phyloP scores from a whole-genome alignment of 805 yeast genomes.

The Barnettozyma salicaria region DNA sequence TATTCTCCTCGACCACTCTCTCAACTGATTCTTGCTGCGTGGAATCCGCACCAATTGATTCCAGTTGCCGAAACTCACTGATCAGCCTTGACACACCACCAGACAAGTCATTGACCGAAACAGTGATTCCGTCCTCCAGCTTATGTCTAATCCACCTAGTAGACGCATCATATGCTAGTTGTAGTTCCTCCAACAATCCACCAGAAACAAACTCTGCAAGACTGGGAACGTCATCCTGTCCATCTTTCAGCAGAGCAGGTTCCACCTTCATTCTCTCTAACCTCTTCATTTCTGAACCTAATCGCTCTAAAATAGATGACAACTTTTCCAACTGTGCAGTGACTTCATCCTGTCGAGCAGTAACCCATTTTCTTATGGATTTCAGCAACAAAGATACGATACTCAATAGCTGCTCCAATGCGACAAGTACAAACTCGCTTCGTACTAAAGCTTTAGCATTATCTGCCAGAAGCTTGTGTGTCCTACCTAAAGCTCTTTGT shows the following conservation, averaged over 20 bases:
- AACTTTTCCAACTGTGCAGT: conserved; percentile 22
- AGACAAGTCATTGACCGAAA: conserved; percentile 18
- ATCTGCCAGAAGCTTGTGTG: no score
- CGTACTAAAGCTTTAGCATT: no score
- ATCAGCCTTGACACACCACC: background rate
- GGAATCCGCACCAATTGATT: conserved; percentile 31
- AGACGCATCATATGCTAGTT: conserved; percentile 12
- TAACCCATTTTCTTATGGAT: conserved; percentile 28
- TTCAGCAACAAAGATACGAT: conserved; percentile 31
- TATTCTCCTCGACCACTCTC: conserved; percentile 34
- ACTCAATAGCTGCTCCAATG: conserved; percentile 43
- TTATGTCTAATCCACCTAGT: conserved; percentile 11
- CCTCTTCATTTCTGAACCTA: conserved; percentile 29
- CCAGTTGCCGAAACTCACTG: conserved; percentile 19
- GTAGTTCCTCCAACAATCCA: conserved; percentile 29
- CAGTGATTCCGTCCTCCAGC: conserved; percentile 27
- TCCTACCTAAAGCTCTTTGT: no score
- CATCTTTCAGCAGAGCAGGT: conserved; percentile 11
- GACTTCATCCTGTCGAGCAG: conserved; percentile 22
- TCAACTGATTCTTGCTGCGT: conserved; percentile 15
- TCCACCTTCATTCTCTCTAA: conserved; percentile 36
- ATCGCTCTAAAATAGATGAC: conserved; percentile 27
- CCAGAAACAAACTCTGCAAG: conserved; percentile 46
- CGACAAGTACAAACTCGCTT: conserved; percentile 39
- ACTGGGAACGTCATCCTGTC: conserved; percentile 21